Conservation (phyloP, 352 stramenopile species). For the Pythium biforme region DNA sequence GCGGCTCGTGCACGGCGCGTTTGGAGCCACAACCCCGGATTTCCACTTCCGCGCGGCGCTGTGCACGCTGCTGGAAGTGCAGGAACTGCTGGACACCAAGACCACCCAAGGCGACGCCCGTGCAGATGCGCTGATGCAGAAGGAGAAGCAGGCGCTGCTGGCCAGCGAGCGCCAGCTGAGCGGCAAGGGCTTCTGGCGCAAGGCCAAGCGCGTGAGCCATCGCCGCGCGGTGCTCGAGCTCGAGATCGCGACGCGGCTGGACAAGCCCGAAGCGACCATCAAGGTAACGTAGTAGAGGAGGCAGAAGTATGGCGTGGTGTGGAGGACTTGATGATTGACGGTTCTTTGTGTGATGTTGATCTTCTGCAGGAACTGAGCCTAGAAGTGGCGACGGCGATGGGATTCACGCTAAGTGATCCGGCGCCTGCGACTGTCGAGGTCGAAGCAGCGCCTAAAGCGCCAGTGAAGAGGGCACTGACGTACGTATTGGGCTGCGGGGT, state of each 20-base stretch:
- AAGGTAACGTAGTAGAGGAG: constrained; percentile 14
- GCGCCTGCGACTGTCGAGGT: constrained; percentile 24
- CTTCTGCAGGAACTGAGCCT: constrained; percentile 11
- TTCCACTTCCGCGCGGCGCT: constrained; percentile 17
- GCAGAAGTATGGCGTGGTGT: too few relatives aligned
- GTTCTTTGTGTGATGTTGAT: constrained; percentile 14
- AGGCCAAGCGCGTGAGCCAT: constrained; percentile 33
- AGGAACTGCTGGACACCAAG: constrained; percentile 31
- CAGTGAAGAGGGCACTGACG: not conserved
- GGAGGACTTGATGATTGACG: not conserved
- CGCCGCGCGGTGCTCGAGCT: constrained; percentile 41
- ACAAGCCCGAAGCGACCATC: constrained; percentile 16
- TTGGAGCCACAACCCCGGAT: constrained; percentile 13
- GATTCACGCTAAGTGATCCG: constrained; percentile 28
- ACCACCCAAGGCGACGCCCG: not conserved
- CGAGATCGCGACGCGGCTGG: constrained; percentile 37
- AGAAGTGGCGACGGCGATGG: constrained; percentile 26
- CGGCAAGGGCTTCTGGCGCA: constrained; percentile 22
- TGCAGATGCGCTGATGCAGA: constrained; percentile 29
- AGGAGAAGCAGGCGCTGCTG: constrained; percentile 4
- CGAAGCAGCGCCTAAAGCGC: not conserved
- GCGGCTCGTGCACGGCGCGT: constrained; percentile 15
- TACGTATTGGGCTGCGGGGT: too few relatives aligned
- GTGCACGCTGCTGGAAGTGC: constrained; percentile 34
- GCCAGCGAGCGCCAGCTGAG: constrained; percentile 26